phyloP scores from a whole-genome alignment of 1,284 basidiomycete species.

The Fistulina hepatica region DNA sequence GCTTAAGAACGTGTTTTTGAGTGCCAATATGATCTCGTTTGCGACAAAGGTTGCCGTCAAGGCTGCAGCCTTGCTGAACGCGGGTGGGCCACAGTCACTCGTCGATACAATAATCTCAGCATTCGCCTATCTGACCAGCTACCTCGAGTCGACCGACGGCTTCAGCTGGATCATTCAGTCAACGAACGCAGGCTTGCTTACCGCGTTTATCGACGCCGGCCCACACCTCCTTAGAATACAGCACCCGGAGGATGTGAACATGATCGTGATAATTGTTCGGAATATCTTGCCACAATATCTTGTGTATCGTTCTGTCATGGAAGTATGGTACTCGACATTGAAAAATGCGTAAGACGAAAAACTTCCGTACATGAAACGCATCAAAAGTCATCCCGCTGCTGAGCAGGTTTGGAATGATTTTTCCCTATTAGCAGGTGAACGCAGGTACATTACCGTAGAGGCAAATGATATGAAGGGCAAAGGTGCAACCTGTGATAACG shows the following conservation, averaged over 20 bases:
- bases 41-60: slow-evolving; percentile 23
- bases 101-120: slow-evolving; percentile 22
- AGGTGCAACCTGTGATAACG: slow-evolving; percentile 26
- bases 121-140: slow-evolving; percentile 26
- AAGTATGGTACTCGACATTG: too few relatives aligned
- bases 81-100: slow-evolving; percentile 14
- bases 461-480: slow-evolving; percentile 21
- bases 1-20: slow-evolving; percentile 25
- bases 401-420: slow-evolving; percentile 22
- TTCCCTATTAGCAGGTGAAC: slow-evolving; percentile 19
- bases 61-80: slow-evolving; percentile 18
- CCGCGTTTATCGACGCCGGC: slow-evolving; percentile 23
- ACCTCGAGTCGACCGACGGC: slow-evolving; percentile 28
- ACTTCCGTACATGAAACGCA: too few relatives aligned
- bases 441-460: slow-evolving; percentile 17
- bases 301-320: slow-evolving; percentile 27
- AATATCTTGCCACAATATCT: slow-evolving; percentile 26
- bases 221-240: slow-evolving; percentile 20
- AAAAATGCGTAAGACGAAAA: too few relatives aligned
- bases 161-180: slow-evolving; percentile 28
- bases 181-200: slow-evolving; percentile 25
- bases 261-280: slow-evolving; percentile 21
- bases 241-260: slow-evolving; percentile 22
- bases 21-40: slow-evolving; percentile 22
- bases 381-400: too few relatives aligned